Percentiles rank a stretch among this genome's conserved stretches.
phyloP scores from a whole-genome alignment of 768 basidiomycete species.

The Thelephora ganbajun region DNA sequence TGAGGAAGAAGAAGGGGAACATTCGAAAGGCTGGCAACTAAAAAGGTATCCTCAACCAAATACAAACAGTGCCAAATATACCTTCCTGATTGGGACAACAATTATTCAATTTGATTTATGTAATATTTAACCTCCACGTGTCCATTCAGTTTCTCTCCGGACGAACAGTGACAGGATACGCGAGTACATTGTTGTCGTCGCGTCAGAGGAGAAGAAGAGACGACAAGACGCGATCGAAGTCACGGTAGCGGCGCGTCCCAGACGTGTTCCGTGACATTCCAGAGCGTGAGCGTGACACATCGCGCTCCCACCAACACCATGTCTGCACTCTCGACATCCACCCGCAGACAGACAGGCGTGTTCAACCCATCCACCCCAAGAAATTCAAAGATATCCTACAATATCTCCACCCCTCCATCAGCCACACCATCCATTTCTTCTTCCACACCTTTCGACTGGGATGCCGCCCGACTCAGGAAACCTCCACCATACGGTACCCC shows the following conservation, averaged over 20 bases:
- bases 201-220: too few species aligned
- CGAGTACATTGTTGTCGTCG: too few species aligned
- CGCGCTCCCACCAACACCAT: slow-evolving; percentile 6
- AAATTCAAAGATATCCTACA: slow-evolving; percentile 28
- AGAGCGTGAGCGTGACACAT: not conserved
- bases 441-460: slow-evolving; percentile 76
- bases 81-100: too few species aligned
- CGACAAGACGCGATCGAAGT: too few species aligned
- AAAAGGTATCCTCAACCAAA: not conserved
- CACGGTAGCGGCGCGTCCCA: too few species aligned
- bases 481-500: slow-evolving; percentile 67
- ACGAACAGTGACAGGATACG: too few species aligned
- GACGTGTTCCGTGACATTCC: too few species aligned
- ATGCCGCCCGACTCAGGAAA: slow-evolving; percentile 55
- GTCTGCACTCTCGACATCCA: slow-evolving; percentile 5
- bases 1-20: slow-evolving; percentile 8
- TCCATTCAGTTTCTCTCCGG: too few species aligned
- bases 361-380: slow-evolving; percentile 25
- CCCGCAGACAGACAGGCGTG: slow-evolving; percentile 12
- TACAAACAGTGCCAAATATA: not conserved
- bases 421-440: slow-evolving; percentile 63
- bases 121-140: too few species aligned
- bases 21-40: slow-evolving; percentile 9
- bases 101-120: too few species aligned
- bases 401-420: slow-evolving; percentile 42